These are phyloP conservation scores for Arxiozyma bovina DNA, from an alignment of 1,139 yeast genomes.

Conservation along the genomic window DNA sequence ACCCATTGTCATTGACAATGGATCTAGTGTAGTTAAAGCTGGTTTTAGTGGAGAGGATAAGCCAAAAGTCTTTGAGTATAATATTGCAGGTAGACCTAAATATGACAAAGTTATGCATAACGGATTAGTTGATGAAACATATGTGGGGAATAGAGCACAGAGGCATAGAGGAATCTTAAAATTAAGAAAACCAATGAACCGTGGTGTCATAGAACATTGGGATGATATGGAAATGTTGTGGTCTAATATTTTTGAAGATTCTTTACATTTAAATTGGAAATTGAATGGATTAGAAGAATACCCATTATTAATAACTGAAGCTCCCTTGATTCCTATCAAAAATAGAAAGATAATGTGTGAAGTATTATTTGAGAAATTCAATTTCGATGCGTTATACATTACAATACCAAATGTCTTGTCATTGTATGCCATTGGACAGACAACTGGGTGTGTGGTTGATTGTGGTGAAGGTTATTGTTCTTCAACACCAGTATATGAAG, in stretches of 20 bases:
- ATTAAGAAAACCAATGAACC: constrained; percentile 64
- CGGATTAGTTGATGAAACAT: constrained; percentile 52
- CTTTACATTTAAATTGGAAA: constrained; percentile 51
- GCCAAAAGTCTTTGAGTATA: constrained; percentile 47
- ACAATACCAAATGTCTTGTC: constrained; percentile 80
- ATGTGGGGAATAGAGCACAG: constrained; percentile 70
- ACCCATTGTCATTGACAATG: constrained; percentile 87
- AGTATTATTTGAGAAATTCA: constrained; percentile 71
- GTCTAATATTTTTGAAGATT: constrained; percentile 54
- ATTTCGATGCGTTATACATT: constrained; percentile 78
- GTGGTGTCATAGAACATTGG: constrained; percentile 83
- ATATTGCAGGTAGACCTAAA: constrained; percentile 71
- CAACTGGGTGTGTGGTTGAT: constrained; percentile 84
- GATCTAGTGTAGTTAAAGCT: constrained; percentile 80
- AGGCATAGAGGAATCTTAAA: constrained; percentile 64
- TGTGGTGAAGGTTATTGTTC: constrained; percentile 90
- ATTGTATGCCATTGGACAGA: constrained; percentile 79
- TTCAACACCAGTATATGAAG: constrained; percentile 83
- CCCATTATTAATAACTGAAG: constrained; percentile 81
- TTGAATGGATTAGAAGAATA: constrained; percentile 51
- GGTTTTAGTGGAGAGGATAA: constrained; percentile 90
- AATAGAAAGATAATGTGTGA: constrained; percentile 73
- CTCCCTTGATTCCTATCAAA: constrained; percentile 68
- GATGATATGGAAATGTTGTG: constrained; percentile 73
- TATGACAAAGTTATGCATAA: constrained; percentile 75